These are phyloP conservation scores for Linum trigynum DNA, from an alignment of 345 rosid genomes.

Conservation along the genomic window DNA sequence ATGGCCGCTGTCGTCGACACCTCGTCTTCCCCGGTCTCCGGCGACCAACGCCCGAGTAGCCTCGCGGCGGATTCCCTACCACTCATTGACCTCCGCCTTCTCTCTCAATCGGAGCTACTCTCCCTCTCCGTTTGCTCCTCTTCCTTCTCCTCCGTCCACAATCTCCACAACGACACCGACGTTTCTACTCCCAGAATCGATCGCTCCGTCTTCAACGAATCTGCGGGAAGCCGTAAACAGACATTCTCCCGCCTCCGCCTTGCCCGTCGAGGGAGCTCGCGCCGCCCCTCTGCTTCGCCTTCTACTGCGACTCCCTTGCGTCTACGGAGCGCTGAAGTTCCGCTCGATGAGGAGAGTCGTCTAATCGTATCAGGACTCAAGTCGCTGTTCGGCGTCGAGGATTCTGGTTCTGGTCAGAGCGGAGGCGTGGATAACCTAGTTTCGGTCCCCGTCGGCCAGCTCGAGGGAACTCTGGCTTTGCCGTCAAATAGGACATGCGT, in stretches of 20 bases:
- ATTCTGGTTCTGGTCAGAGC: slow-evolving; percentile 2
- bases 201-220: slow-evolving; percentile 85
- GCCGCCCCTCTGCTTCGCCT: slow-evolving; percentile 12
- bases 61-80: slow-evolving; percentile 38
- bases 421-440: slow-evolving; percentile 25
- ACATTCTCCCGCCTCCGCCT: slow-evolving; percentile 86
- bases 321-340: slow-evolving; percentile 15
- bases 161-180: slow-evolving; percentile 26
- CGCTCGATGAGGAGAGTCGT: slow-evolving; percentile 40
- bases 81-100: slow-evolving; percentile 51
- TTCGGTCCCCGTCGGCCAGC: slow-evolving; percentile 25
- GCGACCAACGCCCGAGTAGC: slow-evolving; percentile 1
- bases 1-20: slow-evolving; percentile 39
- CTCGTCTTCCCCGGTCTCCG: slow-evolving; percentile 10
- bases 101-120: slow-evolving; percentile 46
- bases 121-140: slow-evolving; percentile 40
- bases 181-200: slow-evolving; percentile 64
- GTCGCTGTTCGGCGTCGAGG: slow-evolving; percentile 39
- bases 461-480: background rate
- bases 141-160: slow-evolving; percentile 19
- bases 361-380: slow-evolving; percentile 39
- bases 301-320: slow-evolving; percentile 14
- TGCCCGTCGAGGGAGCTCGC: slow-evolving; percentile 38
- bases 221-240: slow-evolving; percentile 90
- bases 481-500: background rate